Base-by-base conservation (phyloP, 345 rosid species). In the Aurinia saxatilis region DNA sequence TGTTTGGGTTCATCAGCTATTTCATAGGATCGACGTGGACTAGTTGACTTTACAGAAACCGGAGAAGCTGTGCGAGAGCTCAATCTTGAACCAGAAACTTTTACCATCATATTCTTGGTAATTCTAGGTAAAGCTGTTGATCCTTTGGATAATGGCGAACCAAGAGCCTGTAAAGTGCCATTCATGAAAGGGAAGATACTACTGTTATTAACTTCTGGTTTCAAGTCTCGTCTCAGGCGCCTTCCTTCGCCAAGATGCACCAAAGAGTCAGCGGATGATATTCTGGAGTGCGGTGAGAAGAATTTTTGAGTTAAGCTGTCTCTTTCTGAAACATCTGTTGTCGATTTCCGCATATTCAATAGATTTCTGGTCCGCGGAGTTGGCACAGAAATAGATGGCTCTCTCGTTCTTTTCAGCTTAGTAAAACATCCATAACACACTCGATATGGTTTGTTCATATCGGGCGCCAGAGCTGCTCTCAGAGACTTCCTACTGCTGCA, bases 401-500 rank as follows among this genome's bases (percentile, higher is more conserved):
- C 85, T 13, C 66, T 62, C 19, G 70, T 39, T 59, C 75, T 86
- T 75, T 68, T 84, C 48, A 88, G 79, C 75, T 86, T 88, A 50
- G 76, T 54, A 17, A 78, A 86, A 74, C 98, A 91, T 57, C 81
- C 96, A 55, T 83, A 91, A 66, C 98, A 91, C 34, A 88, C 96
- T 33, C 96, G 79, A 73, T 84, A 84, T 5, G 96, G 90, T 75
- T 86, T 91, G 81, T 65, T 82, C 77, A 74, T 79, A 57, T 70
- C 83, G 18, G 98, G 95, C 37, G 98, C 98, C 69, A 91, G 68
- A 60, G 95, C 81, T 60, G 96, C 96, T 78, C 79, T 84, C 74
- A 84, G 40, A 63, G 90, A 84, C 76, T 86, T 91, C 63, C 74
- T 86, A 74, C 77, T 76, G 56, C 86, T 84, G 77, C 98, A 91